Evolutionary conservation across 176 grass and related monocot genomes (phyloP).

Genomic region (Oryza glaberrima): DNA sequence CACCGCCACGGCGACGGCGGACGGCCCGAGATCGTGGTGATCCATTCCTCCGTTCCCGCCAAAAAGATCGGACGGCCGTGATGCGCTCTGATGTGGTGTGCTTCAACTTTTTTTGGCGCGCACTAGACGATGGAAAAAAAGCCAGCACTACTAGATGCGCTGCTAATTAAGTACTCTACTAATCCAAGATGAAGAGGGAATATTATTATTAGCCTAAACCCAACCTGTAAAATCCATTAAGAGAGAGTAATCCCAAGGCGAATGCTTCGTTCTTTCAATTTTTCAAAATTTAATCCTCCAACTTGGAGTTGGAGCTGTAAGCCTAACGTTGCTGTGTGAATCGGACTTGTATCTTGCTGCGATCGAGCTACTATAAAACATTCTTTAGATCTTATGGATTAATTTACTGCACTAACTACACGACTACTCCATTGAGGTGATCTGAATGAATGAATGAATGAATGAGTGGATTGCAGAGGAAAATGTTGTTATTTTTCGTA

Average conservation of each 20-base stretch:
- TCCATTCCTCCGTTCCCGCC: background rate
- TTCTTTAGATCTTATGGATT: background rate
- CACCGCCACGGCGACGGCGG: background rate
- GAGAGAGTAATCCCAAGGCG: conserved; percentile 17
- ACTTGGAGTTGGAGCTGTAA: background rate
- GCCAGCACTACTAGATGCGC: background rate
- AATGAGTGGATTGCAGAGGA: background rate
- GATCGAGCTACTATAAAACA: background rate
- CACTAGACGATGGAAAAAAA: background rate
- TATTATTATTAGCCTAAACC: background rate
- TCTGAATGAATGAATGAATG: background rate
- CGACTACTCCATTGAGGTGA: background rate
- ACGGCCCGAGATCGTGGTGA: conserved; percentile 15
- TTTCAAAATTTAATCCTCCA: background rate
- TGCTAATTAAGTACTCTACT: background rate
- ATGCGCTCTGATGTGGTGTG: background rate
- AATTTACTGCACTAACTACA: background rate
- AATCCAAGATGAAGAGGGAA: background rate
- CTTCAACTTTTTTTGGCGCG: conserved; percentile 3
- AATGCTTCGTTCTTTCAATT: conserved; percentile 36
- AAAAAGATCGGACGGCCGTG: conserved; percentile 19
- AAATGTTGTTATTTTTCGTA: background rate
- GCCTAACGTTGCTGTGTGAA: background rate
- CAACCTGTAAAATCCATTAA: conserved; percentile 29
- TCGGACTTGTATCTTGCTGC: background rate